Evolutionary conservation across 2,329 filamentous ascomycete genomes (phyloP).

Genomic region (Fusarium mundagurra): DNA sequence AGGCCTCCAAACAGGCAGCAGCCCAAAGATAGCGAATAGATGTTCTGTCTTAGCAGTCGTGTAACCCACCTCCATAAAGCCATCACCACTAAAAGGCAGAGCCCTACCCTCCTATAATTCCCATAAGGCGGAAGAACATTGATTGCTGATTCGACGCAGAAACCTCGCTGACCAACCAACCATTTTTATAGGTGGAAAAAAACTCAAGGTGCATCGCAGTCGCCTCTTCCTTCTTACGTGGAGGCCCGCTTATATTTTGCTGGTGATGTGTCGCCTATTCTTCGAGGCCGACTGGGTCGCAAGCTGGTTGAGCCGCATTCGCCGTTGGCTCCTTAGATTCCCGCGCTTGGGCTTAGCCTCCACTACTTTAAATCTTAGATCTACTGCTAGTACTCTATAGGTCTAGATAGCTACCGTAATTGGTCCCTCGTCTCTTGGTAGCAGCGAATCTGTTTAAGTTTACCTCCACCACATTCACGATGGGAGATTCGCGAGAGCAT

Average conservation of each 20-base stretch:
- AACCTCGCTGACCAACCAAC: not conserved
- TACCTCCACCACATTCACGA: not conserved
- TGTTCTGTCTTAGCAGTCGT: accelerated
- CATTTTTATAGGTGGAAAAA: not conserved
- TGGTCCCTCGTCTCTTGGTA: not conserved
- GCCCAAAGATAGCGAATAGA: not conserved
- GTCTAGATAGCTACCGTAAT: not conserved
- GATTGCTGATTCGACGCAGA: not conserved
- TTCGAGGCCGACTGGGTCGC: not conserved
- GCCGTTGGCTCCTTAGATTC: no score
- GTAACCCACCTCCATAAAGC: not conserved
- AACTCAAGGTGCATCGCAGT: accelerated
- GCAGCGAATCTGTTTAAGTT: not conserved
- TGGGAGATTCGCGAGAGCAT: not conserved
- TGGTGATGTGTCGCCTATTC: not conserved
- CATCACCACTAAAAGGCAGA: not conserved
- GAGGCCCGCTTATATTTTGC: not conserved
- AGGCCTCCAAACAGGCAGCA: not conserved
- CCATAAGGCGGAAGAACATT: not conserved
- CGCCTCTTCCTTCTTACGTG: accelerated
- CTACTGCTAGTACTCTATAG: not conserved
- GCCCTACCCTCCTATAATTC: not conserved
- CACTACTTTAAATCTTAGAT: not conserved
- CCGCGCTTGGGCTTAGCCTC: not conserved
- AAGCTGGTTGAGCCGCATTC: not conserved